Evolutionary conservation across 2,329 filamentous ascomycete species (phyloP), one percentile per base, ranked within the genome.

Genomic region (Phaeomoniella chlamydospora): DNA sequence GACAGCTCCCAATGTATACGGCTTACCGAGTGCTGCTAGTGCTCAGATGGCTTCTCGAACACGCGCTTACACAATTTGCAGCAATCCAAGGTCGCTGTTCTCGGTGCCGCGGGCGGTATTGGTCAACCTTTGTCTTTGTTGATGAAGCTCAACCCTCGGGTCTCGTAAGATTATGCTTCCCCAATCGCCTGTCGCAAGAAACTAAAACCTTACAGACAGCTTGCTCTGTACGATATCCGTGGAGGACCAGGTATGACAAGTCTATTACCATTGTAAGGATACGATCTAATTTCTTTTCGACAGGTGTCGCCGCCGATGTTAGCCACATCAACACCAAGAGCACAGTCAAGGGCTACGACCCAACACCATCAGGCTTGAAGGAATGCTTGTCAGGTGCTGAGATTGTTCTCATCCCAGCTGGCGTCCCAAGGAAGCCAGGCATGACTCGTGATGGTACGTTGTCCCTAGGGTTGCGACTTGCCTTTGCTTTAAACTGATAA

Each of bases 281-380:
- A 37, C 39, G 19, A 39, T 15, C n/a, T n/a, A n/a, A n/a, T n/a
- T n/a, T 35, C 29, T 31, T 15, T 32, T 18, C 35, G 33, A 29
- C 51, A 90, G 88, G 88, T 80, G 90, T 98, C 64, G 90, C 88
- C 53, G 90, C 90, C 61, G 90, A 98, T 66, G 77, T 98, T 65
- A 83, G 82, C 57, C 90, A 98, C 74, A 86, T 98, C 77, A 96
- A 96, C 80, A 94, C 88, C 67, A 92, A 93, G 79, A 88, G 82
- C 70, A 78, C 65, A 52, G 88, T 96, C 64, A 87, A 73, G 55
- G 90, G 90, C 59, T 93, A 88, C 65, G 79, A 86, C 49, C 74
- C 86, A 48, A 80, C 72, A 45, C 68, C 80, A 44, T 68, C 71
- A 41, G 84, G 84, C 54, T 80, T 96, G 44, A 73, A 74, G 52